phyloP scores from a whole-genome alignment of 768 basidiomycete species.

The Jaapia argillacea region DNA sequence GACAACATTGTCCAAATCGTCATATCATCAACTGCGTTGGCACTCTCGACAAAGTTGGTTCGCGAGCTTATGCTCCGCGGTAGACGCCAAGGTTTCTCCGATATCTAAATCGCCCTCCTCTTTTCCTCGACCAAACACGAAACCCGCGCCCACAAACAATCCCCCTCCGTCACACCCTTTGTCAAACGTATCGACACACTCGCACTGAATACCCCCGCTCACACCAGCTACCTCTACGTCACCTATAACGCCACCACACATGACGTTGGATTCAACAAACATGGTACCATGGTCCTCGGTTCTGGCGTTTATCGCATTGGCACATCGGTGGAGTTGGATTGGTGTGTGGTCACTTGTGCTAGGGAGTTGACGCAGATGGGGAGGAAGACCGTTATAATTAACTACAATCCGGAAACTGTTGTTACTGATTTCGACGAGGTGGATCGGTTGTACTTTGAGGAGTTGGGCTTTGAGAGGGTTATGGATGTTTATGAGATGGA shows the following conservation, averaged over 20 bases:
- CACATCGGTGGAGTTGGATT: slow-evolving; percentile 98
- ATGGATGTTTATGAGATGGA: slow-evolving; percentile 99
- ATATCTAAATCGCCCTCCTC: slow-evolving; percentile 83
- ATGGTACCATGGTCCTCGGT: slow-evolving; percentile 99
- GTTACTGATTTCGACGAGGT: slow-evolving; percentile 99
- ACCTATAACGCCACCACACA: slow-evolving; percentile 97
- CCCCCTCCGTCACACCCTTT: slow-evolving; percentile 83
- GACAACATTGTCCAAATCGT: slow-evolving; percentile 96
- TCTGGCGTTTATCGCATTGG: slow-evolving; percentile 98
- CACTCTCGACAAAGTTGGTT: slow-evolving; percentile 59
- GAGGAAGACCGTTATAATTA: slow-evolving; percentile 96
- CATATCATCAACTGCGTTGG: slow-evolving; percentile 66
- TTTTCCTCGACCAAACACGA: slow-evolving; percentile 61
- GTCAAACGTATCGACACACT: slow-evolving; percentile 99
- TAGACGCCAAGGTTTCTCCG: slow-evolving; percentile 94
- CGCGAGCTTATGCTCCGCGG: slow-evolving; percentile 75
- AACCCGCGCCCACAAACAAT: slow-evolving; percentile 82
- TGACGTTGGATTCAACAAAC: slow-evolving; percentile 90
- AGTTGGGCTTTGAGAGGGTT: slow-evolving; percentile 93
- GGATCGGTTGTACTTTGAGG: slow-evolving; percentile 98
- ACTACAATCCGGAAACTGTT: slow-evolving; percentile 99
- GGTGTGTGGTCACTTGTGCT: slow-evolving; percentile 99
- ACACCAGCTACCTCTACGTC: slow-evolving; percentile 99
- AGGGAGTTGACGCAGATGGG: slow-evolving; percentile 88
- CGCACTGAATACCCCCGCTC: slow-evolving; percentile 95